Percentiles rank a stretch among this genome's conserved stretches.
These are phyloP conservation scores for Lachnellula occidentalis DNA, from an alignment of 2,329 filamentous ascomycete species.

Conservation along the genomic window DNA sequence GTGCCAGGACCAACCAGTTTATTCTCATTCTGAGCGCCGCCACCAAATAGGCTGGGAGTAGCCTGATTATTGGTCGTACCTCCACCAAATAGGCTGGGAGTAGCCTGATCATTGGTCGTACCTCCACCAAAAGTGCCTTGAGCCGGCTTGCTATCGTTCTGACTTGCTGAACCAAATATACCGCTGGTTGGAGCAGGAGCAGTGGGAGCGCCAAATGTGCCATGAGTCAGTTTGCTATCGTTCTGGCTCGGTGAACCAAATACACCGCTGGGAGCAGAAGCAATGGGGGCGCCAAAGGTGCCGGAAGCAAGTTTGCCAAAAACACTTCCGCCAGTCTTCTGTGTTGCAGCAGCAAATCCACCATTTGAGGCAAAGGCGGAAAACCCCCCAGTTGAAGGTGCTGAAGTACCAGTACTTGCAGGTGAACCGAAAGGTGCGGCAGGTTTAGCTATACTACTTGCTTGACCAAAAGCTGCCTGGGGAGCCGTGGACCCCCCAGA, in stretches of 20 bases:
- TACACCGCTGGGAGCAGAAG: constrained; percentile 7
- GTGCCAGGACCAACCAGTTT: constrained; percentile 8
- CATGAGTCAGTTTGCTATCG: constrained; percentile 15
- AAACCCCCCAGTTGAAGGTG: constrained; percentile 42
- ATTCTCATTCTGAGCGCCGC: constrained; percentile 36
- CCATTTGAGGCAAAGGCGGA: constrained; percentile 49
- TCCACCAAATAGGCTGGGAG: constrained; percentile 27
- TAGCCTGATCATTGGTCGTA: constrained; percentile 7
- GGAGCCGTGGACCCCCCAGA: constrained; percentile 29
- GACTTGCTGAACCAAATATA: constrained; percentile 30
- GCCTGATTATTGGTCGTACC: constrained; percentile 7
- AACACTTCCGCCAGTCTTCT: constrained; percentile 29
- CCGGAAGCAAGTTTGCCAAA: constrained; percentile 28
- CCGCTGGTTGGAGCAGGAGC: constrained; percentile 19
- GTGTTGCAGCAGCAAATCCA: constrained; percentile 42
- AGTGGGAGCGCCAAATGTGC: constrained; percentile 29
- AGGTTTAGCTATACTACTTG: constrained; percentile 39
- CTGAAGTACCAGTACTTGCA: constrained; percentile 20
- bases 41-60: constrained; percentile 24
- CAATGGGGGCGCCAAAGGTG: constrained; percentile 29
- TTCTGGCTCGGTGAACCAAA: constrained; percentile 8
- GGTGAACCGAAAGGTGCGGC: constrained; percentile 34
- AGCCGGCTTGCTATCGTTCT: constrained; percentile 28
- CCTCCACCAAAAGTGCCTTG: constrained; percentile 21
- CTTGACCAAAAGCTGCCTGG: constrained; percentile 47